Evolutionary conservation across 1,139 yeast genomes (phyloP), one percentile per base, ranked within the genome.

Genomic region (Candida sp.): DNA sequence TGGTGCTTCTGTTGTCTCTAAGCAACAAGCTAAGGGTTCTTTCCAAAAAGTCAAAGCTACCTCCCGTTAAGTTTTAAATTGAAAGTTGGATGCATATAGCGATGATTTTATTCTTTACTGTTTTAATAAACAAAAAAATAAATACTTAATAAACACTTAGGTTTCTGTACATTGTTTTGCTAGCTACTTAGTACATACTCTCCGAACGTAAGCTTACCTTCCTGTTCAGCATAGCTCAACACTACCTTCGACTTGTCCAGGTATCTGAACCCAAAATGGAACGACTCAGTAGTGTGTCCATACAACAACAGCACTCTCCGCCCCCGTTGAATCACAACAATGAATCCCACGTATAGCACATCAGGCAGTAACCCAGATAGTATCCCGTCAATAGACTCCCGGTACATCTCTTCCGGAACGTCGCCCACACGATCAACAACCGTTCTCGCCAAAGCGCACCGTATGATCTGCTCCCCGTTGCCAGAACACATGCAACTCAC

Each of bases 41-140:
- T 85, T 86, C 96, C 93, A 90, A 85, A 90, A 90, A 84, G 97
- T 91, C 71, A 90, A 87, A 72, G 96, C 97, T 71, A 88, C 97
- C 76, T 90, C 96, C 80, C 97, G 97, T 88, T 91, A 90, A 88
- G 56, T 49, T n/a, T 26, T 49, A 53, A n/a, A 57, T 60, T 8
- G 26, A 7, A 42, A 22, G 58, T 23, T 37, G 9, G 12, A 9
- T 12, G 31, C 17, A 37, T 37, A 34, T 34, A 34, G 38, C 25
- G 22, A 34, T 34, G 38, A n/a, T 34, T 34, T 57, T 25, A 23
- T 31, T 28, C 31, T 28, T 28, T 17, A 17, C 31, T 28, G 31
- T 28, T 28, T 28, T 9, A 22, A 28, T 28, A 17, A 37, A 44
- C 41, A 33, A 37, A 12, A 35, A 30, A 30, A 30, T 30, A 43